Percentiles rank a stretch among this genome's conserved stretches.
Evolutionary conservation across 176 grass and related monocot genomes (phyloP).

Genomic region (Oryza meyeriana): DNA sequence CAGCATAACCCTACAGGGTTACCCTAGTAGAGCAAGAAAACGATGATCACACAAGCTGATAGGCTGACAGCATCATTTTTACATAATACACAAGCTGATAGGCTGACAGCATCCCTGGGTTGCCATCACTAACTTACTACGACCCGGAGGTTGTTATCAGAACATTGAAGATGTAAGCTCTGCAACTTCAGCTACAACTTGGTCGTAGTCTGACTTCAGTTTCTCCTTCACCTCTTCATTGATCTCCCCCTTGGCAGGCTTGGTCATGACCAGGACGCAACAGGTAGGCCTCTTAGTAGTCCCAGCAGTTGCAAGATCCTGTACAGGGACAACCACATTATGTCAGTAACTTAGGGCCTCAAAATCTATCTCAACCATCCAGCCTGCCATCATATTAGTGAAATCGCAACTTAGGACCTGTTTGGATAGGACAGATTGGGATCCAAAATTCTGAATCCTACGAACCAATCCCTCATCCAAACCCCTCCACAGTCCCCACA

Average conservation of each 20-base stretch:
- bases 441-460: not conserved
- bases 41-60: not conserved
- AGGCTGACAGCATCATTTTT: not conserved
- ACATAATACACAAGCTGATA: conserved; percentile 14
- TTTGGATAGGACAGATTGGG: not conserved
- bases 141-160: conserved; percentile 30
- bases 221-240: conserved; percentile 76
- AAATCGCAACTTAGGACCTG: not conserved
- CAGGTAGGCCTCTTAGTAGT: conserved; percentile 89
- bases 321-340: not conserved
- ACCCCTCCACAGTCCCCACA: not conserved
- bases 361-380: not conserved
- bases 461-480: not conserved
- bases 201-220: conserved; percentile 65
- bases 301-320: conserved; percentile 81
- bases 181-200: conserved; percentile 58
- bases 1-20: not conserved
- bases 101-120: not conserved
- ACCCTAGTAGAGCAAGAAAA: not conserved
- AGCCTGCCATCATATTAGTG: not conserved
- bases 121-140: not conserved
- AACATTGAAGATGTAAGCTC: conserved; percentile 57
- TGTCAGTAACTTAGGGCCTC: not conserved
- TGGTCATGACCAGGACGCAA: conserved; percentile 74
- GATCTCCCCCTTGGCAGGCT: conserved; percentile 82